These are phyloP conservation scores for Sporodiniella umbellata DNA, from an alignment of 371 early-diverging fungal genomes.

Conservation along the genomic window DNA sequence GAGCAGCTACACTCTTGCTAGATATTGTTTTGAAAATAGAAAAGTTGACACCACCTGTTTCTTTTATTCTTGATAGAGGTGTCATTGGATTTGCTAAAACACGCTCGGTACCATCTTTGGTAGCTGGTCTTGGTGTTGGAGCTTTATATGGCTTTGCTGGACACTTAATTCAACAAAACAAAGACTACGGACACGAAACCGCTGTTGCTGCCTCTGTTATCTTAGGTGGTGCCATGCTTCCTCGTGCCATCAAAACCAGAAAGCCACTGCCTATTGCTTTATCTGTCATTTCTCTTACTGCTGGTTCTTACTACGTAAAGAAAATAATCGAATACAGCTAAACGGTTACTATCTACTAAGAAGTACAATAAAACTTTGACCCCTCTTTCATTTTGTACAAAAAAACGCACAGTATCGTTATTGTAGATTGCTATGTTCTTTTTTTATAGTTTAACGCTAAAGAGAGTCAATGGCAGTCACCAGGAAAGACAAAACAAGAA, in stretches of 20 bases:
- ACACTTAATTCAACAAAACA: slow-evolving; percentile 59
- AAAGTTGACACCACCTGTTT: too few species aligned
- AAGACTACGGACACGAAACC: slow-evolving; percentile 64
- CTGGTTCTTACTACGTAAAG: slow-evolving; percentile 48
- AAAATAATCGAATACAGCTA: slow-evolving; percentile 46
- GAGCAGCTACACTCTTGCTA: background rate
- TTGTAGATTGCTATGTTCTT: too few species aligned
- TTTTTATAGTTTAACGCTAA: too few species aligned
- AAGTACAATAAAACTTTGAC: too few species aligned
- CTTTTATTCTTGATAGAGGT: too few species aligned
- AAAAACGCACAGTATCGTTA: too few species aligned
- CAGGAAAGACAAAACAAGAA: too few species aligned
- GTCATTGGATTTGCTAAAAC: slow-evolving; percentile 57
- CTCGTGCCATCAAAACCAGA: slow-evolving; percentile 52
- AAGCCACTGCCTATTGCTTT: slow-evolving; percentile 50
- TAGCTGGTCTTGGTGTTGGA: slow-evolving; percentile 65
- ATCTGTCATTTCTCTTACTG: slow-evolving; percentile 38
- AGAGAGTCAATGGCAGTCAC: too few species aligned
- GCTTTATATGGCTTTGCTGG: slow-evolving; percentile 57
- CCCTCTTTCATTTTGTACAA: too few species aligned
- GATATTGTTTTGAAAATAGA: too few species aligned
- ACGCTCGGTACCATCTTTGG: slow-evolving; percentile 58
- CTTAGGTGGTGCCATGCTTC: slow-evolving; percentile 57
- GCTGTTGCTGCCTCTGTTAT: slow-evolving; percentile 56
- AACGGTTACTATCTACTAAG: too few species aligned